Evolutionary conservation across 106 monocot species (phyloP).

Genomic region (Acanthochlamys bracteata): DNA sequence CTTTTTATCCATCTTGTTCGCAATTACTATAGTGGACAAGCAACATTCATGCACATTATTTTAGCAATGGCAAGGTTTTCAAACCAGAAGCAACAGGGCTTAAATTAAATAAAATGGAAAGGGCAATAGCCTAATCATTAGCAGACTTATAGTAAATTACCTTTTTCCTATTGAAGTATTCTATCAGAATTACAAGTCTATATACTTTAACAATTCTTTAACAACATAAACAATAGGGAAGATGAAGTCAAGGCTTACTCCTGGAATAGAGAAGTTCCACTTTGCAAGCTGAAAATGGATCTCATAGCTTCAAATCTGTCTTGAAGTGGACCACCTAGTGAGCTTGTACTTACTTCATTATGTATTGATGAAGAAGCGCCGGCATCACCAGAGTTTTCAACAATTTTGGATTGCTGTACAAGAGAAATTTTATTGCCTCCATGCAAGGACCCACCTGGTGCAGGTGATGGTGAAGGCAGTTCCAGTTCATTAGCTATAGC

Average conservation of each 20-base stretch:
- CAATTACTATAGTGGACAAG: too few relatives aligned
- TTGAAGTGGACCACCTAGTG: constrained; percentile 28
- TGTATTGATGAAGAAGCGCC: constrained; percentile 14
- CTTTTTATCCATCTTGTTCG: too few relatives aligned
- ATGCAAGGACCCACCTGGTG: constrained; percentile 7
- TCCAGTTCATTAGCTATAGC: constrained; percentile 28
- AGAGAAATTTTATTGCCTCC: background rate
- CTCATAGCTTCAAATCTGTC: constrained; percentile 22
- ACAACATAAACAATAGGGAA: background rate
- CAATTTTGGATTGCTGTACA: constrained; percentile 6
- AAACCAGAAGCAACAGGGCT: too few relatives aligned
- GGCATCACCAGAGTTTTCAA: constrained; percentile 7
- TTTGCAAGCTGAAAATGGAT: constrained; percentile 30
- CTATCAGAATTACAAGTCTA: too few relatives aligned
- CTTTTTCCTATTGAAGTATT: too few relatives aligned
- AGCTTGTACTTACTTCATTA: constrained; percentile 6
- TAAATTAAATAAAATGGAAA: too few relatives aligned
- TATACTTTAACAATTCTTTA: too few relatives aligned
- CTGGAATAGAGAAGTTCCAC: constrained; percentile 73
- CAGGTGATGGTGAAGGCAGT: constrained; percentile 22
- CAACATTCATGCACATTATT: too few relatives aligned
- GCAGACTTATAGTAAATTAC: too few relatives aligned
- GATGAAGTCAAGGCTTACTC: constrained; percentile 19
- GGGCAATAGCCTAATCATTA: too few relatives aligned
- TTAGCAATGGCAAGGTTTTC: too few relatives aligned